phyloP scores from a whole-genome alignment of 78 protist species.

The Diacronema lutheri region DNA sequence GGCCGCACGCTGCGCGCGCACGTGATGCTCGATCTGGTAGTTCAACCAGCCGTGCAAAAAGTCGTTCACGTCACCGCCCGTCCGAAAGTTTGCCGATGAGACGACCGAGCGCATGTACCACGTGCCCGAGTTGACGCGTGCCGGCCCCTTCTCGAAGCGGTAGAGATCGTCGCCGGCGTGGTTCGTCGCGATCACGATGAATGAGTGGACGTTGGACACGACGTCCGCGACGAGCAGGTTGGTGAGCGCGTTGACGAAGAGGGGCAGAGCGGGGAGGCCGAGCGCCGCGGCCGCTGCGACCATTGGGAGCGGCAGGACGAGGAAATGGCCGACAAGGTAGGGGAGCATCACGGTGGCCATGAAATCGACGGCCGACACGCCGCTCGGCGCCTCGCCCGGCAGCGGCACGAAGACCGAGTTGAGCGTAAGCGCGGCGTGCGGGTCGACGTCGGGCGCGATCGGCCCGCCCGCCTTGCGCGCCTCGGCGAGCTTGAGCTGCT shows the following conservation, averaged over 20 bases:
- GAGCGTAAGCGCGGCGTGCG: not conserved
- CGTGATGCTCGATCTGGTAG: conserved; percentile 62
- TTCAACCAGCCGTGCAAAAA: conserved; percentile 53
- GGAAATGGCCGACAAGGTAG: conserved; percentile 11
- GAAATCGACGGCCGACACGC: not conserved
- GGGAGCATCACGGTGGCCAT: conserved; percentile 20
- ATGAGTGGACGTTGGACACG: conserved; percentile 47
- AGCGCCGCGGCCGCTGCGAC: not conserved
- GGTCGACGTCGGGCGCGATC: not conserved
- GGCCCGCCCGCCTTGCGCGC: not conserved
- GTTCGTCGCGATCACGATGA: conserved; percentile 41
- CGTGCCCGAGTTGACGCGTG: not conserved
- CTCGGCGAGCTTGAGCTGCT: conserved; percentile 24
- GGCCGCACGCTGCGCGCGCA: no score
- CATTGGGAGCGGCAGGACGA: conserved; percentile 7
- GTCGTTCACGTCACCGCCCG: conserved; percentile 32
- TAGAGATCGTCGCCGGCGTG: conserved; percentile 43
- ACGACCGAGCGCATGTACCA: conserved; percentile 36
- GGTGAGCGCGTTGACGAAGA: no score
- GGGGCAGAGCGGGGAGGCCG: not conserved
- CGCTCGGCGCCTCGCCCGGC: not conserved
- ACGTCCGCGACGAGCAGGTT: conserved; percentile 38
- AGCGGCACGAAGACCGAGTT: not conserved
- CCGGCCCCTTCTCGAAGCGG: not conserved
- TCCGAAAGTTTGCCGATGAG: conserved; percentile 29